A percentile compares a stretch with the other conserved stretches of the same genome.
Evolutionary conservation across 345 rosid genomes (phyloP).

Genomic region (Salix caprea): DNA sequence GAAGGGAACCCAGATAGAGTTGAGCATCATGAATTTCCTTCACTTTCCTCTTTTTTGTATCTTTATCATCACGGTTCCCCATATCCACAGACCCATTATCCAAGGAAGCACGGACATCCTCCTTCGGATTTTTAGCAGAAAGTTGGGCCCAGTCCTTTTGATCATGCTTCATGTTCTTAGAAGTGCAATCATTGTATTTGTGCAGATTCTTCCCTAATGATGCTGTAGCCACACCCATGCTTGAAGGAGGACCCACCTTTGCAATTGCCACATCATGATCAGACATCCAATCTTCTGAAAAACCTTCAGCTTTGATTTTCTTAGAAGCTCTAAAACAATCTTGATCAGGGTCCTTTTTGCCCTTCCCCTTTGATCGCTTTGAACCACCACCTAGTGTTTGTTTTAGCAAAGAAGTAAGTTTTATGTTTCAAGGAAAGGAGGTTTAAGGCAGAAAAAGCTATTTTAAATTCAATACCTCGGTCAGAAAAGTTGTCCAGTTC

Average conservation of each 20-base stretch:
- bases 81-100: slow-evolving; percentile 45
- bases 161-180: slow-evolving; percentile 38
- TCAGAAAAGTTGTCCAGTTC: slow-evolving; percentile 41
- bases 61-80: slow-evolving; percentile 39
- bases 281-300: slow-evolving; percentile 43
- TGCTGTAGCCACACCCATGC: slow-evolving; percentile 41
- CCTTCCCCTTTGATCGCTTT: slow-evolving; percentile 51
- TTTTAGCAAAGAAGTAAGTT: slow-evolving; percentile 21
- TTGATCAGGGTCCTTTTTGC: slow-evolving; percentile 50
- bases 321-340: slow-evolving; percentile 48
- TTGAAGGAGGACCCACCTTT: slow-evolving; percentile 44
- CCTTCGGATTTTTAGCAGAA: slow-evolving; percentile 43
- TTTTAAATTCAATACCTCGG: slow-evolving; percentile 58
- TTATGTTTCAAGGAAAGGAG: slow-evolving; percentile 10
- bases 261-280: slow-evolving; percentile 34
- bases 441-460: slow-evolving; percentile 10
- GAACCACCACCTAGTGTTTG: slow-evolving; percentile 53
- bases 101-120: slow-evolving; percentile 26
- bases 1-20: slow-evolving; percentile 21
- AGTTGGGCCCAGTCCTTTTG: slow-evolving; percentile 33
- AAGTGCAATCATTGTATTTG: slow-evolving; percentile 30
- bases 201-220: slow-evolving; percentile 45
- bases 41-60: slow-evolving; percentile 55
- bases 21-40: slow-evolving; percentile 41
- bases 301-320: slow-evolving; percentile 55